A percentile compares a stretch with the other conserved stretches of the same genome.
Conservation (phyloP, 495 filamentous ascomycete species). For the Penicillium fimorum region DNA sequence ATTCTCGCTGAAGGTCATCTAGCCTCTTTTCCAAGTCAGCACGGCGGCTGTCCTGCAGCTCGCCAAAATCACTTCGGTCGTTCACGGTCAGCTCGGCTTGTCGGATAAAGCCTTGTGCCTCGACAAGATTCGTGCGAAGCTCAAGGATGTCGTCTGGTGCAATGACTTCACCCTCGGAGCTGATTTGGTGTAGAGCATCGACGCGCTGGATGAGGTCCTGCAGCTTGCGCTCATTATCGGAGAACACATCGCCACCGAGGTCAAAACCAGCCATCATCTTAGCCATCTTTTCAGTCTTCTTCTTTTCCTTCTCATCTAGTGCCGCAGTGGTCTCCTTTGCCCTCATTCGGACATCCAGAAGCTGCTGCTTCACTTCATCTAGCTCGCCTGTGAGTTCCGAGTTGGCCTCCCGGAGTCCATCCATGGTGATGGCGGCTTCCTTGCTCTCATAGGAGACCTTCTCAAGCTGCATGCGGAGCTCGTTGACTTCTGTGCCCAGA, state of each 20-base stretch:
- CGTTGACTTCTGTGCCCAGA: constrained; percentile 78
- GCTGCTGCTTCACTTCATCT: constrained; percentile 94
- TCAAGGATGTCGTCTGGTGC: constrained; percentile 77
- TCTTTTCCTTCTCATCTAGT: constrained; percentile 94
- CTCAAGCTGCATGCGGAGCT: constrained; percentile 92
- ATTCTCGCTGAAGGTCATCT: constrained; percentile 69
- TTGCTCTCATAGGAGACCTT: constrained; percentile 93
- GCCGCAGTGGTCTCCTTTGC: constrained; percentile 87
- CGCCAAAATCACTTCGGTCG: constrained; percentile 60
- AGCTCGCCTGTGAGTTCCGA: constrained; percentile 85
- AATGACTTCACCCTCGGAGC: constrained; percentile 71
- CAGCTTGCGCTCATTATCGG: constrained; percentile 82
- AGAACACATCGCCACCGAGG: constrained; percentile 84
- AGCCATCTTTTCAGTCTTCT: constrained; percentile 98
- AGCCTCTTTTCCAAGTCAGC: constrained; percentile 73
- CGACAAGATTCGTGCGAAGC: constrained; percentile 72
- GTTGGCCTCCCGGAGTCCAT: constrained; percentile 93
- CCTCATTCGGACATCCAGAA: constrained; percentile 91
- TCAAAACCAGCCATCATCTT: constrained; percentile 99
- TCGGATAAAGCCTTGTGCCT: constrained; percentile 88
- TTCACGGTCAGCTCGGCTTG: constrained; percentile 85
- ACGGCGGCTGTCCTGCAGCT: constrained; percentile 61
- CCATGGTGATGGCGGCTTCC: constrained; percentile 96
- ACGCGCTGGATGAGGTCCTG: constrained; percentile 77
- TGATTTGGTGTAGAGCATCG: constrained; percentile 73